Evolutionary conservation across 306 rosid genomes (phyloP), one percentile per base, ranked within the genome.

Genomic region (Cyamopsis tetragonoloba): DNA sequence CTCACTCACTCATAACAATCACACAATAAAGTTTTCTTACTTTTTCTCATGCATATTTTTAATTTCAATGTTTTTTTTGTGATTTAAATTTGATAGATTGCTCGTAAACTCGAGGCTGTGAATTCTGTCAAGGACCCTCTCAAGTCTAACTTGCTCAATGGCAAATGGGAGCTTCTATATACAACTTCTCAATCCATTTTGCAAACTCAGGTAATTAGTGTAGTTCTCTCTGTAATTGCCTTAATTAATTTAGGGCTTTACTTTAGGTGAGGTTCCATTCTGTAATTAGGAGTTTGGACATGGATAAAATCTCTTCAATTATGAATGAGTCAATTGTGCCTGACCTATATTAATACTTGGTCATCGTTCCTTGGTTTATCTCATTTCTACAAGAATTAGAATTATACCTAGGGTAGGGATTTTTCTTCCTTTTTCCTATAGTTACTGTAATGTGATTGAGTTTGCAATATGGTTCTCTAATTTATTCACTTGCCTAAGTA

Each of bases 131-230:
- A 87, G 84, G 88, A 87, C 57, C 91, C 96, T 15, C 92, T 92
- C 46, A 87, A 87, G 55, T 89, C 95, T 64, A 80, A 84, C 81
- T 72, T 82, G 67, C 89, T 92, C 14, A 84, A 87, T 62, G 98
- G 98, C 20, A 92, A 89, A 81, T 92, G 98, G 98, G 98, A 92
- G 85, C 96, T 92, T 68, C 44, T 89, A 38, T 92, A 89, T 72
- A 92, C 98, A 12, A 92, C 96, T 43, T 92, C 96, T 61, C 72
- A 41, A 62, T 92, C 96, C 2, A 62, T 89, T 81, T 77, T 89
- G 66, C 92, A 89, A 74, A 82, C 86, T 42, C 74, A 77, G 91
- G 97, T 90, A n/a, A n/a, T n/a, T n/a, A n/a, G n/a, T n/a, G n/a
- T n/a, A n/a, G n/a, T n/a, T n/a, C n/a, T n/a, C n/a, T n/a, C n/a